These are phyloP conservation scores for Euclidium syriacum DNA, from an alignment of 345 rosid genomes.

Conservation along the genomic window DNA sequence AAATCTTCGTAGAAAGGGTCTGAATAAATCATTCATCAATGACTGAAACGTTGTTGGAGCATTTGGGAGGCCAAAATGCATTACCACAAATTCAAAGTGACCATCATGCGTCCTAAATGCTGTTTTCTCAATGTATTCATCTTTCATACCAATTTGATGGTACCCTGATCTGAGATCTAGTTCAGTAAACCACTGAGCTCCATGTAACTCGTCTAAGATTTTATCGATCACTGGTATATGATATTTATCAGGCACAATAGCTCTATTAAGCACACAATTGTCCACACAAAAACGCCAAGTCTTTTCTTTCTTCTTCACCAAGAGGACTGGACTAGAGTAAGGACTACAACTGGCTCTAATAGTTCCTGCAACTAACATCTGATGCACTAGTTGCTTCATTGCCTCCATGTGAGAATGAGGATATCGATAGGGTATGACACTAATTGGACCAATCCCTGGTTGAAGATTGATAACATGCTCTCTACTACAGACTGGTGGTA, in stretches of 20 bases:
- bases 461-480: too few species aligned
- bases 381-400: too few species aligned
- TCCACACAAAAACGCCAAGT: neutral
- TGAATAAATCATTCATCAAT: neutral
- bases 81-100: neutral
- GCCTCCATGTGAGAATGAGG: too few species aligned
- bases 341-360: too few species aligned
- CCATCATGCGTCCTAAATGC: neutral
- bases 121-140: neutral
- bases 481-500: too few species aligned
- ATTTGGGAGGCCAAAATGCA: neutral
- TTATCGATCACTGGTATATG: neutral
- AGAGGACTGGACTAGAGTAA: neutral
- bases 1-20: too few species aligned
- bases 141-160: neutral
- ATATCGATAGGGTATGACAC: too few species aligned
- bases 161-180: neutral
- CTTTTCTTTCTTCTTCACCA: neutral
- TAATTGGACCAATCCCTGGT: too few species aligned
- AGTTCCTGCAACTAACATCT: too few species aligned
- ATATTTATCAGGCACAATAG: neutral
- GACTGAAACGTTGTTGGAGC: neutral
- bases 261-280: neutral
- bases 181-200: neutral
- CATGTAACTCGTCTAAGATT: neutral